A percentile compares a stretch with the other conserved stretches of the same genome.
These are phyloP conservation scores for Wickerhamomyces tratensis DNA, from an alignment of 805 yeast genomes.

Conservation along the genomic window DNA sequence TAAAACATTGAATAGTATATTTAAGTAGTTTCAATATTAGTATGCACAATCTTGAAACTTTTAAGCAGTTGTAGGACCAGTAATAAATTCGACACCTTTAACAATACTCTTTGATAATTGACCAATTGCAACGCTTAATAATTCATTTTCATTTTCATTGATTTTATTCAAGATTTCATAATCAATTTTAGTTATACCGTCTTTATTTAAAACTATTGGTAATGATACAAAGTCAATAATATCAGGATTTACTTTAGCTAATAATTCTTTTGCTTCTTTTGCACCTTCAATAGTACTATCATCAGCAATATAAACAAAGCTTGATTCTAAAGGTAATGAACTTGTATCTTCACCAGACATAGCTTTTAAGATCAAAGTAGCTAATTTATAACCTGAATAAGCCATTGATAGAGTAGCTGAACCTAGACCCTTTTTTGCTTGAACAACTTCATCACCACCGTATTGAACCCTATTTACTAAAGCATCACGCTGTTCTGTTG, in stretches of 20 bases:
- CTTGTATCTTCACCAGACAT: slow-evolving; percentile 22
- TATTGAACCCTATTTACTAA: slow-evolving; percentile 86
- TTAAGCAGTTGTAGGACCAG: slow-evolving; percentile 2
- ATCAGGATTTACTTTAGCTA: slow-evolving; percentile 2
- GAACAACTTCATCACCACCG: slow-evolving; percentile 95
- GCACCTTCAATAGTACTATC: slow-evolving; percentile 42
- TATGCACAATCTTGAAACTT: too few relatives aligned
- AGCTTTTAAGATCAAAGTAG: slow-evolving; percentile 34
- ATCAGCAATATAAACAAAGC: slow-evolving; percentile 44
- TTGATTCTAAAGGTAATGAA: slow-evolving; percentile 27
- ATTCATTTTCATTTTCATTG: slow-evolving; percentile 11
- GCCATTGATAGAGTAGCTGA: slow-evolving; percentile 97
- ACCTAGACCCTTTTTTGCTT: slow-evolving; percentile 91
- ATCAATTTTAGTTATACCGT: slow-evolving; percentile 15
- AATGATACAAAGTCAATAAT: slow-evolving; percentile 12
- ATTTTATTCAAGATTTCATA: slow-evolving; percentile 12
- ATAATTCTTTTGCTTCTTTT: slow-evolving; percentile 32
- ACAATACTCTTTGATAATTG: slow-evolving; percentile 14
- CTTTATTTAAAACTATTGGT: slow-evolving; percentile 14
- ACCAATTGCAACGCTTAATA: slow-evolving; percentile 11
- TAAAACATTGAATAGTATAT: too few relatives aligned
- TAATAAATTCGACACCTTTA: slow-evolving; percentile 18
- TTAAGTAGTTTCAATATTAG: too few relatives aligned
- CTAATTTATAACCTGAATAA: slow-evolving; percentile 79
- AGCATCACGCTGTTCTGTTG: slow-evolving; percentile 32